phyloP scores from a whole-genome alignment of 805 yeast species.

The Metschnikowia cubensis region DNA sequence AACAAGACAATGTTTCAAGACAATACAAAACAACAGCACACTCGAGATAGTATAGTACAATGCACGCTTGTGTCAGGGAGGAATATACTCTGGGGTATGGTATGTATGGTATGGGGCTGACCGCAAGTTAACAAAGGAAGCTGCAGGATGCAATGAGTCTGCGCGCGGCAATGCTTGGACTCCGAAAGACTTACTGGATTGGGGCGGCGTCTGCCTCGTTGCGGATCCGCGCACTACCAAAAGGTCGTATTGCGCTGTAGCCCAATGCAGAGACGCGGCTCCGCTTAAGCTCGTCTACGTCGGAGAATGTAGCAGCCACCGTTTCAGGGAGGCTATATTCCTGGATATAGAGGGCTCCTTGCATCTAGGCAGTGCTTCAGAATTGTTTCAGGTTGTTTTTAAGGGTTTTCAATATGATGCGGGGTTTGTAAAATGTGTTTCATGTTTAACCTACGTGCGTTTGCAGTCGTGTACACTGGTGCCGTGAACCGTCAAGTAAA shows the following conservation, averaged over 20 bases:
- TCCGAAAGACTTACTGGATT: neutral
- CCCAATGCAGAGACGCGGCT: neutral
- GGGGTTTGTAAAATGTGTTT: neutral
- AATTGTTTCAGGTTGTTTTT: neutral
- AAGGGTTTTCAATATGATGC: no score
- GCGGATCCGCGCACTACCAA: neutral
- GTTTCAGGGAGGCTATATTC: neutral
- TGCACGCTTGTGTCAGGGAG: neutral
- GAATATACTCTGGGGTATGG: neutral
- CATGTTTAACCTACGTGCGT: neutral
- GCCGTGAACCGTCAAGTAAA: no score
- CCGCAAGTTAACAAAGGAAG: neutral
- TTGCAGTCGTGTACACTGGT: neutral
- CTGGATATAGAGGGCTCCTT: neutral
- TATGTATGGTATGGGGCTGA: neutral
- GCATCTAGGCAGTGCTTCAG: neutral
- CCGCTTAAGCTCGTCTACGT: neutral
- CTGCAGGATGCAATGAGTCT: slow-evolving; percentile 1
- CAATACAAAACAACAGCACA: neutral
- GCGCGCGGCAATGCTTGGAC: slow-evolving; percentile 1
- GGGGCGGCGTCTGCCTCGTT: neutral
- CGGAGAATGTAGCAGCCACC: no score
- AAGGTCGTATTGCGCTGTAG: neutral
- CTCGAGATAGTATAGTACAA: neutral
- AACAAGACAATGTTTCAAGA: neutral